A percentile compares a stretch with the other conserved stretches of the same genome.
phyloP scores from a whole-genome alignment of 169 alveolate species.

The Eimeria necatrix region DNA sequence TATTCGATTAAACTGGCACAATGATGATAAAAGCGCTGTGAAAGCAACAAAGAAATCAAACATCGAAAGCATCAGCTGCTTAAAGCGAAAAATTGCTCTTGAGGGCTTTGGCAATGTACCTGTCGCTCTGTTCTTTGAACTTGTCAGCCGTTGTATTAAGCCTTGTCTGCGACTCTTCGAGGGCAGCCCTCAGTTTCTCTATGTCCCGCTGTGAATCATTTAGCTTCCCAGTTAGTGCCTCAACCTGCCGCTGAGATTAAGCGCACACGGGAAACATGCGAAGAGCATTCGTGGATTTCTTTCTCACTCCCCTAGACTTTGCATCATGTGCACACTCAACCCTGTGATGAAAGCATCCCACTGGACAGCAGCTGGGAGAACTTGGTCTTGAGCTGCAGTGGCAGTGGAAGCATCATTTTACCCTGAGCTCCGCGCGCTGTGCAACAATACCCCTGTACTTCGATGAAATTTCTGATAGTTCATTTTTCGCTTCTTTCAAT shows the following conservation, averaged over 20 bases:
- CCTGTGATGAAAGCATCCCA: too few relatives aligned
- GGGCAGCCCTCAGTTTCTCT: constrained; percentile 56
- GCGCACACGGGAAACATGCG: neutral
- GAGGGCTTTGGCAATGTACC: neutral
- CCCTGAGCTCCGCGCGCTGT: constrained; percentile 52
- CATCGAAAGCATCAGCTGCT: neutral
- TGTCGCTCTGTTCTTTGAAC: constrained; percentile 50
- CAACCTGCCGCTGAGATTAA: neutral
- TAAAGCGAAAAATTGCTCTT: neutral
- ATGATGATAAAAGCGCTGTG: neutral
- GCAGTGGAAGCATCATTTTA: neutral
- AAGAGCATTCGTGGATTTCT: neutral
- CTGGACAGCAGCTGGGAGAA: too few relatives aligned
- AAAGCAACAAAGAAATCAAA: neutral
- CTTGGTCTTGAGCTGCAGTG: neutral
- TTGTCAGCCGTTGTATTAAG: constrained; percentile 57
- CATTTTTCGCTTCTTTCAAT: constrained; percentile 50
- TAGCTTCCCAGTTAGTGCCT: constrained; percentile 4
- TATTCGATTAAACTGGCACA: too few relatives aligned
- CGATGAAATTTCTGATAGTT: neutral
- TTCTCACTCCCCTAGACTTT: neutral
- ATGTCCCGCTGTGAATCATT: neutral
- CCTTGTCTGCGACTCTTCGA: constrained; percentile 42
- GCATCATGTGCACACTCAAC: too few relatives aligned
- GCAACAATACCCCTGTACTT: constrained; percentile 13